Evolutionary conservation across 2,329 filamentous ascomycete species (phyloP).

Genomic region (Fusarium subtropicale): DNA sequence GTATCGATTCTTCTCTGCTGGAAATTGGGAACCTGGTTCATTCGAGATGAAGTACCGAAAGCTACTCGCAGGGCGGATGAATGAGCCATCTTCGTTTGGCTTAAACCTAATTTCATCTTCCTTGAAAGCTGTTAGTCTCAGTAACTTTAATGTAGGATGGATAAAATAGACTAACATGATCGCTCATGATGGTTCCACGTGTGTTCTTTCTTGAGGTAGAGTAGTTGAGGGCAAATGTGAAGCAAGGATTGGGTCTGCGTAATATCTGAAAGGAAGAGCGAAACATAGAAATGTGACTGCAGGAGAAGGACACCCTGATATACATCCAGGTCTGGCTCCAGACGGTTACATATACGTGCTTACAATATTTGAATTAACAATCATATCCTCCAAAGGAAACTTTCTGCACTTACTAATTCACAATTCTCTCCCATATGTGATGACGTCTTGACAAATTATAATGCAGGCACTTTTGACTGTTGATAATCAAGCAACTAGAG

Average conservation of each 20-base stretch:
- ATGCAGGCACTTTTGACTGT: not conserved
- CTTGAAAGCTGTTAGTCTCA: not conserved
- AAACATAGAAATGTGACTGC: not conserved
- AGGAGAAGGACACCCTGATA: not conserved
- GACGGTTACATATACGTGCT: not conserved
- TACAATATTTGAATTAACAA: not conserved
- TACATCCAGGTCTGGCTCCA: not conserved
- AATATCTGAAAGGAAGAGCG: too few relatives aligned
- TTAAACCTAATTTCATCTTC: constrained; percentile 14
- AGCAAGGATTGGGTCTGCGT: fast-evolving
- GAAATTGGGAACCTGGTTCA: constrained; percentile 62
- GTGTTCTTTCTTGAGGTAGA: fast-evolving
- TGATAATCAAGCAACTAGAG: constrained; percentile 13
- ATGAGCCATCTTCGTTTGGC: constrained; percentile 58
- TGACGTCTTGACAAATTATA: not conserved
- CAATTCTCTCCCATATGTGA: not conserved
- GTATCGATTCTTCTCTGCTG: constrained; percentile 70
- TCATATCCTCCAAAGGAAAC: too few relatives aligned
- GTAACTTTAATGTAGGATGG: fast-evolving
- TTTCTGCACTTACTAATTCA: not conserved
- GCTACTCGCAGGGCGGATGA: constrained; percentile 62
- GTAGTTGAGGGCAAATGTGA: not conserved
- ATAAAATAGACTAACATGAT: not conserved
- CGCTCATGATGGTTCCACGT: not conserved
- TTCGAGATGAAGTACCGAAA: constrained; percentile 69